Percentiles rank a stretch among this genome's conserved stretches.
Conservation (phyloP, 2,329 filamentous ascomycete species). For the Botryosphaeria dothidea region DNA sequence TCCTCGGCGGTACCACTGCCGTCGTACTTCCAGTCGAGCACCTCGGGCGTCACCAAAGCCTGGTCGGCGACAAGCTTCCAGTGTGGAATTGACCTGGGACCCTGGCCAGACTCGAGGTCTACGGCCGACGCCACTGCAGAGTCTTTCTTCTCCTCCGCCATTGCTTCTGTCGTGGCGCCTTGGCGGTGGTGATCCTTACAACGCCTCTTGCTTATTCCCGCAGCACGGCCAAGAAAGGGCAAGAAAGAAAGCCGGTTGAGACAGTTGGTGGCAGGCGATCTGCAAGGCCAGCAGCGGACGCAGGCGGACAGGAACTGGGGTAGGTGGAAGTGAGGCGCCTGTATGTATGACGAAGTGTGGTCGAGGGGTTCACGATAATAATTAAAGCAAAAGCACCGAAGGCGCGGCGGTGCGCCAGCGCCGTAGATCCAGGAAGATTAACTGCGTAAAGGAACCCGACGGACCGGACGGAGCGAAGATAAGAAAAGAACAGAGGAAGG, state of each 20-base stretch:
- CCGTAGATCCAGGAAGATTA: background rate
- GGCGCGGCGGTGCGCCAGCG: background rate
- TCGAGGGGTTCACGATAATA: slow-evolving; percentile 16
- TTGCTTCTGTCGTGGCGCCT: background rate
- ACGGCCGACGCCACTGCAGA: background rate
- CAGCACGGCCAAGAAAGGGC: background rate
- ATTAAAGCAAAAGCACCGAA: background rate
- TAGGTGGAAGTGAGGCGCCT: background rate
- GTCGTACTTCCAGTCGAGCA: slow-evolving; percentile 42
- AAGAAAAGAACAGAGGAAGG: background rate
- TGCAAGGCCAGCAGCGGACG: background rate
- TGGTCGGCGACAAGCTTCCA: slow-evolving; percentile 40
- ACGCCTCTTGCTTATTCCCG: slow-evolving; percentile 1
- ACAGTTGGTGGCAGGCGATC: background rate
- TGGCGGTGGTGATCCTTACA: background rate
- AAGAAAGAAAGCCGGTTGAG: background rate
- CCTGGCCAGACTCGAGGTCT: slow-evolving; percentile 17
- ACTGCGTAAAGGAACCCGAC: background rate
- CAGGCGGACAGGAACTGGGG: background rate
- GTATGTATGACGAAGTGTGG: background rate
- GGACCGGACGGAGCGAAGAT: background rate
- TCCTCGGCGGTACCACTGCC: slow-evolving; percentile 47
- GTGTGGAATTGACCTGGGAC: slow-evolving; percentile 29
- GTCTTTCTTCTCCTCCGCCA: slow-evolving; percentile 3
- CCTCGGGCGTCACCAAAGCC: slow-evolving; percentile 38